A percentile compares a stretch with the other conserved stretches of the same genome.
phyloP scores from a whole-genome alignment of 1,139 yeast genomes.

The Candida anutae region DNA sequence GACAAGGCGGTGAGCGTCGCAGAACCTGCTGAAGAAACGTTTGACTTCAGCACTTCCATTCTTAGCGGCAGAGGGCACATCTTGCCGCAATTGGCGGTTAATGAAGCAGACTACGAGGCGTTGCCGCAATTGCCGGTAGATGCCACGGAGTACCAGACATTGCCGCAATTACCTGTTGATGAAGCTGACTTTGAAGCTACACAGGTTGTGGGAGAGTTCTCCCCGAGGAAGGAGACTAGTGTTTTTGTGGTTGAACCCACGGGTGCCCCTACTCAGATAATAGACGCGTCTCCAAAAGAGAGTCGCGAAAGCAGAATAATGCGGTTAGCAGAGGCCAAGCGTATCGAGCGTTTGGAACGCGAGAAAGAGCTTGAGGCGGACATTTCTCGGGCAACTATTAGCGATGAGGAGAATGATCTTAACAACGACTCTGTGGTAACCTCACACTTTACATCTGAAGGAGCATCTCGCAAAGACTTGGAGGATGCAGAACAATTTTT shows the following conservation, averaged over 20 bases:
- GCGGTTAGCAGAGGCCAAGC: slow-evolving; percentile 16
- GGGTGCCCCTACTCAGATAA: too few species aligned
- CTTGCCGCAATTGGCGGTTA: too few species aligned
- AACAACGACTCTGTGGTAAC: slow-evolving; percentile 15
- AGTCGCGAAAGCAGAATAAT: slow-evolving; percentile 17
- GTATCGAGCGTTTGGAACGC: slow-evolving; percentile 14
- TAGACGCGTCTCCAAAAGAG: slow-evolving; percentile 12
- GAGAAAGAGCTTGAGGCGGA: slow-evolving; percentile 25
- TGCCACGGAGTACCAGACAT: slow-evolving; percentile 8
- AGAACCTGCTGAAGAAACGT: slow-evolving; percentile 1
- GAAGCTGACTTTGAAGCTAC: too few species aligned
- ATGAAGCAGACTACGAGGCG: too few species aligned
- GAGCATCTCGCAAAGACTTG: slow-evolving; percentile 19
- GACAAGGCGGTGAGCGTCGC: too few species aligned
- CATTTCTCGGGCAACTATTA: slow-evolving; percentile 25
- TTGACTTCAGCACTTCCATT: too few species aligned
- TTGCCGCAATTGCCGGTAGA: too few species aligned
- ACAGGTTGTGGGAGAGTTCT: too few species aligned
- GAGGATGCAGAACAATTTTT: slow-evolving; percentile 29
- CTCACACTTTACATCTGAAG: slow-evolving; percentile 7
- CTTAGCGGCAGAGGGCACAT: too few species aligned
- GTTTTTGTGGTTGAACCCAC: too few species aligned
- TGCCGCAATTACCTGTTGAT: slow-evolving; percentile 25
- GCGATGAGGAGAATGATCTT: slow-evolving; percentile 37
- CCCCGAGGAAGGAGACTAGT: too few species aligned